Evolutionary conservation across 179 eudicot species (phyloP).

Genomic region (Carnegiea gigantea): DNA sequence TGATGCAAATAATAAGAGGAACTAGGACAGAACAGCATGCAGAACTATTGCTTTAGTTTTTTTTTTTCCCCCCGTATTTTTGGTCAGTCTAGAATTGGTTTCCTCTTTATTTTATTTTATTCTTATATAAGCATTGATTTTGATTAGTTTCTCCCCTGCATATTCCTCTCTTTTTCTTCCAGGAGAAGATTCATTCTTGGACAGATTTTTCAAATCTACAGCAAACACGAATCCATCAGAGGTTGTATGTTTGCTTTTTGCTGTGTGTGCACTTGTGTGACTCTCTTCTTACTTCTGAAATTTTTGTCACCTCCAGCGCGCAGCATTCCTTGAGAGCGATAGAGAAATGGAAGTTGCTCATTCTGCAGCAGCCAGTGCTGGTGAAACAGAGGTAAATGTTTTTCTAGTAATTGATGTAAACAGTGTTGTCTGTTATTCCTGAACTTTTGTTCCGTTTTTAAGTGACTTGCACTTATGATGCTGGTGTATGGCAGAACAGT

Average conservation of each 20-base stretch:
- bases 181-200: conserved; percentile 86
- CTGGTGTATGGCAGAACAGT: neutral
- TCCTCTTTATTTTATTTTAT: neutral
- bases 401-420: neutral
- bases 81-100: neutral
- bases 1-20: neutral
- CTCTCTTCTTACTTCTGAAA: conserved; percentile 9
- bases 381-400: conserved; percentile 75
- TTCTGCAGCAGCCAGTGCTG: conserved; percentile 89
- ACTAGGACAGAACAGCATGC: neutral
- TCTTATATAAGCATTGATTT: neutral
- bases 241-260: conserved; percentile 39
- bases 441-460: neutral
- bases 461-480: neutral
- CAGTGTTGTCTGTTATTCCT: neutral
- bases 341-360: conserved; percentile 96
- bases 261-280: neutral
- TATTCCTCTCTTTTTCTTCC: conserved; percentile 21
- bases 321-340: conserved; percentile 80
- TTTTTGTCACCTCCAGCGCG: conserved; percentile 58
- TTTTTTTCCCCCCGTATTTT: neutral
- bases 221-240: conserved; percentile 67
- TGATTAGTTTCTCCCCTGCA: neutral
- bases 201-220: conserved; percentile 79
- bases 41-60: neutral